These are phyloP conservation scores for Candida sanyiensis DNA, from an alignment of 805 yeast genomes.

Conservation along the genomic window DNA sequence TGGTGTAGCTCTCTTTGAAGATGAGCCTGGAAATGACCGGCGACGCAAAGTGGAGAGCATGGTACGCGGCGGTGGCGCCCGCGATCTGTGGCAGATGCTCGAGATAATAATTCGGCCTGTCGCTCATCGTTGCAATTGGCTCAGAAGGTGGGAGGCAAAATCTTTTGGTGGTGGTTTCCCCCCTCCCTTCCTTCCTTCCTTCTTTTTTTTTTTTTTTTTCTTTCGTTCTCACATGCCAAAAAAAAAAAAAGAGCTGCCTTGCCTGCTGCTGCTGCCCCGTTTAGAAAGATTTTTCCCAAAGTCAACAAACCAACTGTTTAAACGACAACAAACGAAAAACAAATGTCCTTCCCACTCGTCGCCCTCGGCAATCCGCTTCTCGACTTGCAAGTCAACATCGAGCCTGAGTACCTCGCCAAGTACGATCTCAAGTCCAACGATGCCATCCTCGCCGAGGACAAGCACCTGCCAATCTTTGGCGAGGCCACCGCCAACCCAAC, in stretches of 20 bases:
- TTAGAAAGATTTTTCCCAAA: background rate
- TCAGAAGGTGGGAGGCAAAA: background rate
- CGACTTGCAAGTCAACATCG: conserved; percentile 78
- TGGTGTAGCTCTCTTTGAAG: conserved; percentile 52
- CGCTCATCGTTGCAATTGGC: background rate
- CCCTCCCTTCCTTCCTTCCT: background rate
- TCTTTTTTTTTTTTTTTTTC: background rate
- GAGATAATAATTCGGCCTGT: conserved; percentile 25
- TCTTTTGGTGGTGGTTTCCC: background rate
- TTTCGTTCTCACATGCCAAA: conserved; percentile 2
- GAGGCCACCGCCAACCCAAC: conserved; percentile 61
- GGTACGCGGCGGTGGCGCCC: conserved; percentile 56
- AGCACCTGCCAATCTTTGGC: conserved; percentile 79
- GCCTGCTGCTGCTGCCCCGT: background rate
- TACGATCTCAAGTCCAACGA: conserved; percentile 86
- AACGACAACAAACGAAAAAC: background rate
- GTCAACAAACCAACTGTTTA: too few relatives aligned
- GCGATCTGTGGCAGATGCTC: conserved; percentile 76
- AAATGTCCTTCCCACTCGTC: conserved; percentile 62
- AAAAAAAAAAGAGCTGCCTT: background rate
- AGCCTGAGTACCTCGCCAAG: conserved; percentile 62
- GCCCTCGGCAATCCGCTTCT: conserved; percentile 91
- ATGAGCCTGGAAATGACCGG: conserved; percentile 43
- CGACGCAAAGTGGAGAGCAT: conserved; percentile 44
- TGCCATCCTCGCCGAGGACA: conserved; percentile 80